Evolutionary conservation across 495 filamentous ascomycete genomes (phyloP).

Genomic region (Peziza echinospora): DNA sequence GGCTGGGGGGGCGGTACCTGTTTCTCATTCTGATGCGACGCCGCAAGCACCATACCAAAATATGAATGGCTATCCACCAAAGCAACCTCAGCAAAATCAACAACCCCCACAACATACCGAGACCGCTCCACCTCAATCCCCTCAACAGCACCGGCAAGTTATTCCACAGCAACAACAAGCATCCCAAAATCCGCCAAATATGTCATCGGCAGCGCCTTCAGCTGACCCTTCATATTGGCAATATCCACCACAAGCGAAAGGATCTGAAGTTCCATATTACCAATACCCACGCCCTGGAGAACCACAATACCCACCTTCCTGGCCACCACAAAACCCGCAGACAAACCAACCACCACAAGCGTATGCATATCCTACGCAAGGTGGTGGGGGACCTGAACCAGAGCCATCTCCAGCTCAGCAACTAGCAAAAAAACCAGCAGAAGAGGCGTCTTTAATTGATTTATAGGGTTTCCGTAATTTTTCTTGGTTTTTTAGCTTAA

Average conservation of each 20-base stretch:
- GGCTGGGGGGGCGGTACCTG: slow-evolving; percentile 24
- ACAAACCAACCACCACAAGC: slow-evolving; percentile 14
- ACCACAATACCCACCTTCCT: slow-evolving; percentile 7
- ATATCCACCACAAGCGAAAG: slow-evolving; percentile 5
- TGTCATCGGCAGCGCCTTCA: not conserved
- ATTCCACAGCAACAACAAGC: not conserved
- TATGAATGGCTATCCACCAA: not conserved
- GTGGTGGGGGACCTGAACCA: slow-evolving; percentile 20
- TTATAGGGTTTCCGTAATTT: not conserved
- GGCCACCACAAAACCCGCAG: slow-evolving; percentile 21
- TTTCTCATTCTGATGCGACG: slow-evolving; percentile 7
- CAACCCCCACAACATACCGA: slow-evolving; percentile 19
- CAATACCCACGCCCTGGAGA: slow-evolving; percentile 18
- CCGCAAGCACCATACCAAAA: not conserved
- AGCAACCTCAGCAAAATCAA: slow-evolving; percentile 11
- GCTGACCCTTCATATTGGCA: slow-evolving; percentile 8
- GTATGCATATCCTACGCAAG: slow-evolving; percentile 18
- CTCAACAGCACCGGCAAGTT: not conserved
- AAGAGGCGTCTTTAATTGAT: not conserved
- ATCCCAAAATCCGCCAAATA: not conserved
- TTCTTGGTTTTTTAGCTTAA: too few relatives aligned
- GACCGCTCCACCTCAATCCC: not conserved
- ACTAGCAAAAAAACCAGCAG: not conserved
- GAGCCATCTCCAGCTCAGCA: slow-evolving; percentile 10
- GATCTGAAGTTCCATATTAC: slow-evolving; percentile 20